These are phyloP conservation scores for Arctium minus DNA, from an alignment of 129 eudicot species.

Conservation along the genomic window DNA sequence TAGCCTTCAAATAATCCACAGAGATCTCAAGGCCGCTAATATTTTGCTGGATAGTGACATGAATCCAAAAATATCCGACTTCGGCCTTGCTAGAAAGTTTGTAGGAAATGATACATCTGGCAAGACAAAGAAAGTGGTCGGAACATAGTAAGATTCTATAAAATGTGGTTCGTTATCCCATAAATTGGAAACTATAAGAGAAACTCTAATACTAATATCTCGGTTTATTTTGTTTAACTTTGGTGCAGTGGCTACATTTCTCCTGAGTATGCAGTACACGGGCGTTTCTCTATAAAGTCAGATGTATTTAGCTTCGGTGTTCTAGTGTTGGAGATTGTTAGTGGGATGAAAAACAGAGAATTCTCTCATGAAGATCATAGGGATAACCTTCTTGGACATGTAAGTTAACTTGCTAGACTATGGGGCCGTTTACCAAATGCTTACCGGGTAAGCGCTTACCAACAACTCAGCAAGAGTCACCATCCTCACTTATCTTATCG, in stretches of 20 bases:
- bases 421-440: neutral
- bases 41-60: conserved; percentile 32
- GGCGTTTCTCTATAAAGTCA: conserved; percentile 28
- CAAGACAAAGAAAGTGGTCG: conserved; percentile 32
- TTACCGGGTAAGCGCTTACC: neutral
- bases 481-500: neutral
- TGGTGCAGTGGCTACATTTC: conserved; percentile 26
- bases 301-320: conserved; percentile 37
- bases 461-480: no score
- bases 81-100: conserved; percentile 39
- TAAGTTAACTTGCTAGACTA: conserved; percentile 19
- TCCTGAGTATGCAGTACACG: conserved; percentile 31
- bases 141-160: conserved; percentile 39
- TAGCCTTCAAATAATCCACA: conserved; percentile 36
- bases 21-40: conserved; percentile 42
- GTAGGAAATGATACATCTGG: conserved; percentile 13
- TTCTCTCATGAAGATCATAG: conserved; percentile 17
- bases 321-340: conserved; percentile 25
- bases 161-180: neutral
- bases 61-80: conserved; percentile 56
- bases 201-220: neutral
- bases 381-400: conserved; percentile 51
- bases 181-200: neutral
- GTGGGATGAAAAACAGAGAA: conserved; percentile 34
- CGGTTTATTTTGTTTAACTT: neutral